These are phyloP conservation scores for Vigna trinervia DNA, from an alignment of 306 rosid species.

Conservation along the genomic window DNA sequence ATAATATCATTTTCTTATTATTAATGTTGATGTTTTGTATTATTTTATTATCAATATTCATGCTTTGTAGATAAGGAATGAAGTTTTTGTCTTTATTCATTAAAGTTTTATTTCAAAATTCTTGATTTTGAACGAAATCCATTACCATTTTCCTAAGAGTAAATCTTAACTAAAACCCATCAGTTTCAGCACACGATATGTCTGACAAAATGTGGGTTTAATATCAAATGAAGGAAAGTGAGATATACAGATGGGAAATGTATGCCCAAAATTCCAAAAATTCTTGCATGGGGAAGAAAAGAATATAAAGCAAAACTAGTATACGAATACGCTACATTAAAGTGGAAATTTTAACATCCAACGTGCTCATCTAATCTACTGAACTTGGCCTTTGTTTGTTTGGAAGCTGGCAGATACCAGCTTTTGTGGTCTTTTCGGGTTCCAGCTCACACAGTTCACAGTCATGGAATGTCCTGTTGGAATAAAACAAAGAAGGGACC, in stretches of 20 bases:
- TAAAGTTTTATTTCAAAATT: too few relatives aligned
- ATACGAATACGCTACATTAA: constrained; percentile 39
- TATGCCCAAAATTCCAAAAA: constrained; percentile 2
- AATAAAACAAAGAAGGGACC: too few relatives aligned
- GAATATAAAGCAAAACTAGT: constrained; percentile 32
- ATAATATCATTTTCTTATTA: too few relatives aligned
- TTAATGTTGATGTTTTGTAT: too few relatives aligned
- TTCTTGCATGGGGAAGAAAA: constrained; percentile 22
- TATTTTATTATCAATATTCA: too few relatives aligned
- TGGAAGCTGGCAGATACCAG: constrained; percentile 38
- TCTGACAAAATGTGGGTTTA: constrained; percentile 1
- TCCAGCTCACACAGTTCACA: too few relatives aligned
- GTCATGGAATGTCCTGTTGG: too few relatives aligned
- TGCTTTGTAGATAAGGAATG: too few relatives aligned
- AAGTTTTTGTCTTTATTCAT: too few relatives aligned
- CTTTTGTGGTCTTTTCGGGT: too few relatives aligned
- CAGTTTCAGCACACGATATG: neutral
- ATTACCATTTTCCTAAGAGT: neutral
- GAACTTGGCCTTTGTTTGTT: constrained; percentile 36
- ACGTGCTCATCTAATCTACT: constrained; percentile 46
- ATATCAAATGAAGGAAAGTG: constrained; percentile 8
- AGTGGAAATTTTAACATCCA: constrained; percentile 30
- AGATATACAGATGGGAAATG: neutral
- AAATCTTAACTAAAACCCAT: neutral
- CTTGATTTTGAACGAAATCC: too few relatives aligned